Base-by-base conservation (phyloP, 75 land plant species). In the Cryptomeria japonica region DNA sequence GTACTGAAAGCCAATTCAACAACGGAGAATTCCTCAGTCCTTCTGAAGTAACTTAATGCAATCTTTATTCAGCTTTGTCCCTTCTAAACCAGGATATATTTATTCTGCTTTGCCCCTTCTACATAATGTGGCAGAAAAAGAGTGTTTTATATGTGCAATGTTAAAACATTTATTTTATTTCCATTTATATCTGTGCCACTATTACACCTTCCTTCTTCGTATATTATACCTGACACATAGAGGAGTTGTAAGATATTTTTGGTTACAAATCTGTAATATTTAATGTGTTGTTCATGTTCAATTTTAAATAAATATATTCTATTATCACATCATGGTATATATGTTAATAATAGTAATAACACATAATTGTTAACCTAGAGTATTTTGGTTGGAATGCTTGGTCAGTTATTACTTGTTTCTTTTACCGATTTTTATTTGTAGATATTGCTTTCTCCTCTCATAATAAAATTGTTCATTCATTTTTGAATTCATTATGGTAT, bases 1-100 rank as follows among this genome's bases (percentile, higher is more conserved):
- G 87, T 91, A 42, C 79, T 91, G 58, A 86, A 85, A 58, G 87
- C 84, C 72, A 78, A 92, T 47, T 89, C 84, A 49, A 87, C 85
- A 13, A 91, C 75, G 72, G 92, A 91, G 31, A 90, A 90, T 83
- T 87, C 92, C 80, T 85, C 85, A n/a, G 85, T 51, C 51, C 91
- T 91, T 84, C 49, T 91, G 47, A 91, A 87, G 91, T 91, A 86
- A 86, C 14, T 38, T 10, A 25, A 73, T 73, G 18, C 37, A 12
- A 84, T 51, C 46, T 47, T 18, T 42, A 31, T 42, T 80, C 83
- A 18, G 38, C 25, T 39, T 80, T 44, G 1, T 2, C 41, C 32
- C 25, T 44, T 44, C 25, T 3, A 79, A 22, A 1, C 32, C 83
- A 80, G 28, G 19, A 28, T 22, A 80, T 44, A 42, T 80, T 18